A percentile compares a stretch with the other conserved stretches of the same genome.
phyloP scores from a whole-genome alignment of 805 yeast genomes.

The Lachancea thermotolerans region DNA sequence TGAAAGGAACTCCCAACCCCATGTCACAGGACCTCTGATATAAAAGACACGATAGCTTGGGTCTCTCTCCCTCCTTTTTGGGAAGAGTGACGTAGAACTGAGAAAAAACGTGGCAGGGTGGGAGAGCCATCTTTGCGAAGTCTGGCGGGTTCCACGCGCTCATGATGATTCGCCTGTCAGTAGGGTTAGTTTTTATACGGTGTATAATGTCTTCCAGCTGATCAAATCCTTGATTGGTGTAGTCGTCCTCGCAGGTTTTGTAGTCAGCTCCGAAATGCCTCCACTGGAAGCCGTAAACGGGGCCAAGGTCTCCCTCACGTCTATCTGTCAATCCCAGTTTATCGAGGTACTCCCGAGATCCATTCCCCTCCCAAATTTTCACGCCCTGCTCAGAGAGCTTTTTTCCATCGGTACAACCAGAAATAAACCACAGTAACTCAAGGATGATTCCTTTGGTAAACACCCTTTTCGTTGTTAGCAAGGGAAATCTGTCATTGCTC shows the following conservation, averaged over 20 bases:
- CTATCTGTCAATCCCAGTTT: slow-evolving; percentile 71
- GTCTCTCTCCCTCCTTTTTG: slow-evolving; percentile 40
- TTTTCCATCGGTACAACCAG: slow-evolving; percentile 85
- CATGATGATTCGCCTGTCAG: slow-evolving; percentile 88
- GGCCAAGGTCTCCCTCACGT: slow-evolving; percentile 92
- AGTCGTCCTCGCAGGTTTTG: slow-evolving; percentile 78
- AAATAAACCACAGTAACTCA: slow-evolving; percentile 88
- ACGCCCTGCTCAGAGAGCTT: slow-evolving; percentile 74
- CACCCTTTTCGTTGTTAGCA: slow-evolving; percentile 88
- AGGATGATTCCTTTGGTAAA: slow-evolving; percentile 83
- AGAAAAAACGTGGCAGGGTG: slow-evolving; percentile 96
- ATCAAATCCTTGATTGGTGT: slow-evolving; percentile 82
- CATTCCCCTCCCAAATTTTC: slow-evolving; percentile 99
- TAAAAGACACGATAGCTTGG: slow-evolving; percentile 76
- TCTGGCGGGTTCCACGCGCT: slow-evolving; percentile 99
- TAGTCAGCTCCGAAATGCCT: slow-evolving; percentile 97
- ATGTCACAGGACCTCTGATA: slow-evolving; percentile 98
- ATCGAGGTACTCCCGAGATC: slow-evolving; percentile 86
- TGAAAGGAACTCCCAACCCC: slow-evolving; percentile 99
- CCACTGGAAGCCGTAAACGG: slow-evolving; percentile 99
- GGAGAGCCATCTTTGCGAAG: slow-evolving; percentile 88
- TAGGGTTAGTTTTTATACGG: slow-evolving; percentile 80
- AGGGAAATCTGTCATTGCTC: slow-evolving; percentile 67
- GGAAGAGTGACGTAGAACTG: slow-evolving; percentile 92
- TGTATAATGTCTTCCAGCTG: slow-evolving; percentile 77